A percentile compares a stretch with the other conserved stretches of the same genome.
phyloP scores from a whole-genome alignment of 2,329 filamentous ascomycete species.

The Sporothrix pseudoabietina region DNA sequence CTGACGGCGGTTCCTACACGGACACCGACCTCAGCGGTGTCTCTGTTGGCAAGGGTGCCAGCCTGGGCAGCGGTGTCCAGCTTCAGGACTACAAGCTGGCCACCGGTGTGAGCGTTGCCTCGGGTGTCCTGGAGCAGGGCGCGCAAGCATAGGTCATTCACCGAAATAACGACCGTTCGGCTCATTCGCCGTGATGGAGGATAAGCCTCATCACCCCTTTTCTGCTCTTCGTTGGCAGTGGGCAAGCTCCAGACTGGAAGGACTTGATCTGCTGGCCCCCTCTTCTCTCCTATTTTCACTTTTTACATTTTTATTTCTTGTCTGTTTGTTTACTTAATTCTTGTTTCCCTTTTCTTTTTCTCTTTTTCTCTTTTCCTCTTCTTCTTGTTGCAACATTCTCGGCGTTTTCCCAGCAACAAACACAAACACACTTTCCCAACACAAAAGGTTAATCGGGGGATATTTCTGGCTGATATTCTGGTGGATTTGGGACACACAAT shows the following conservation, averaged over 20 bases:
- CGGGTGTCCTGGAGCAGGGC: conserved; percentile 21
- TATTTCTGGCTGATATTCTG: neutral
- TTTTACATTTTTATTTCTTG: neutral
- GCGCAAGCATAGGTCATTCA: neutral
- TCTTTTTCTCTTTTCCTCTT: too few relatives aligned
- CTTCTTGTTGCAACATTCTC: neutral
- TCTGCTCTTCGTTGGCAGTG: conserved; percentile 18
- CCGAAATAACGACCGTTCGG: too few relatives aligned
- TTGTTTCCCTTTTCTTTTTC: neutral
- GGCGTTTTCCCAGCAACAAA: conserved; percentile 9
- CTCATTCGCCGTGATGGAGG: neutral
- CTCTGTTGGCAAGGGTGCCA: neutral
- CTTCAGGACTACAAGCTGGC: conserved; percentile 28
- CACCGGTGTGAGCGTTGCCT: conserved; percentile 5
- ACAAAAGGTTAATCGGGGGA: neutral
- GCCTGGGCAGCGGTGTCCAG: conserved; percentile 5
- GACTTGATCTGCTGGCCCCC: neutral
- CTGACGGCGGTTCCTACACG: conserved; percentile 15
- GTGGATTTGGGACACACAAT: neutral
- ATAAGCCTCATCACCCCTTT: neutral
- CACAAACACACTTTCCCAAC: neutral
- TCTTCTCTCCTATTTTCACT: neutral
- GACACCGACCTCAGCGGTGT: neutral
- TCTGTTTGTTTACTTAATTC: neutral
- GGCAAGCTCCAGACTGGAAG: neutral